Conservation (phyloP, 2,329 filamentous ascomycete species). For the Aspergillus felis region DNA sequence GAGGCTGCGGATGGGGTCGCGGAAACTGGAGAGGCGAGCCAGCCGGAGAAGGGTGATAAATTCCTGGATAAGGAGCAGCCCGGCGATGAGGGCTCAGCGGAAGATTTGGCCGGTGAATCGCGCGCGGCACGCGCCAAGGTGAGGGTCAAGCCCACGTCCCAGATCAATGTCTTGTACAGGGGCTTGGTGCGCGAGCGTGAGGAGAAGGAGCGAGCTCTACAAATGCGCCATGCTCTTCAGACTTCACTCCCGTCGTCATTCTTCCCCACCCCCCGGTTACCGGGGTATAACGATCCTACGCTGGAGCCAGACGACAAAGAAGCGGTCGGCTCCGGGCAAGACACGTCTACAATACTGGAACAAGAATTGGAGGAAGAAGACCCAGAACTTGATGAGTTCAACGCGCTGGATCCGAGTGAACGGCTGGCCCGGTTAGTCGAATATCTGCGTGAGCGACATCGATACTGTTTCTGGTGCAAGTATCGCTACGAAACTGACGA, state of each 20-base stretch:
- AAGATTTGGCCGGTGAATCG: slow-evolving; percentile 3
- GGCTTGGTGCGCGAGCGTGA: slow-evolving; percentile 67
- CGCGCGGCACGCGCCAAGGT: slow-evolving; percentile 9
- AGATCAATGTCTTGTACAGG: slow-evolving; percentile 76
- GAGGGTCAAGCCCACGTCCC: slow-evolving; percentile 52
- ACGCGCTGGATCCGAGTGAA: slow-evolving; percentile 63
- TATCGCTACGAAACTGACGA: slow-evolving; percentile 64
- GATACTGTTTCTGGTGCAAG: slow-evolving; percentile 98
- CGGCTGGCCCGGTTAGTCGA: slow-evolving; percentile 63
- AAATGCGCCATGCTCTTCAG: slow-evolving; percentile 31
- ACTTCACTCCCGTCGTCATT: slow-evolving; percentile 32
- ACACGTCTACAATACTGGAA: slow-evolving; percentile 35
- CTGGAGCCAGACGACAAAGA: slow-evolving; percentile 69
- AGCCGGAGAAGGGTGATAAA: slow-evolving; percentile 5
- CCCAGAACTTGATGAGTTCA: slow-evolving; percentile 73
- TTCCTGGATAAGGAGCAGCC: not conserved
- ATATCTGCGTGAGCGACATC: slow-evolving; percentile 66
- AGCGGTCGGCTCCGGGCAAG: slow-evolving; percentile 60
- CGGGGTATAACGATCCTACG: slow-evolving; percentile 64
- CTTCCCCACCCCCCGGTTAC: slow-evolving; percentile 45
- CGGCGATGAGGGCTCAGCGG: slow-evolving; percentile 1
- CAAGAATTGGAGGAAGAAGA: slow-evolving; percentile 69
- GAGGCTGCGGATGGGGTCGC: slow-evolving; percentile 14
- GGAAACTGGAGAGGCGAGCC: slow-evolving; percentile 6
- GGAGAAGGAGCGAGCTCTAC: slow-evolving; percentile 48